Base-by-base conservation (phyloP, 306 rosid species). In the Bauhinia variegata region DNA sequence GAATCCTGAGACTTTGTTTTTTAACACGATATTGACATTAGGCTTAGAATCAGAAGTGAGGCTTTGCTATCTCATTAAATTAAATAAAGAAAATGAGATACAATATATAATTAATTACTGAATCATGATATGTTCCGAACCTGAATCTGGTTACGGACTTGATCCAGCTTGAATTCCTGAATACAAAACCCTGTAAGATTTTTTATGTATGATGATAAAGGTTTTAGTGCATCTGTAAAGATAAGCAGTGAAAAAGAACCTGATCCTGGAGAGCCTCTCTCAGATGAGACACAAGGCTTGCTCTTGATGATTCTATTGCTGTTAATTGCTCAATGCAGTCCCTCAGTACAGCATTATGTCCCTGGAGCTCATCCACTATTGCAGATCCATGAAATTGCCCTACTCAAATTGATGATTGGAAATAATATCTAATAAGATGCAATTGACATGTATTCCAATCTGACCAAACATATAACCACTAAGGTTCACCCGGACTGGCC, bases 251-350 rank as follows among this genome's bases (percentile, higher is more conserved):
- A 14, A 15, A 44, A 23, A 44, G 34, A 72, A 95, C 99, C 99
- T 95, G 97, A 83, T 95, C 96, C 67, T 77, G 86, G 57, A 95
- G 93, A 76, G 96, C 95, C 76, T 88, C 96, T 61, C 88, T 85
- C 80, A 95, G 69, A 66, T 86, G 92, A 77, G 92, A 85, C 76
- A 90, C 95, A 41, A 95, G 97, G 68, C 70, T 83, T 37, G 86
- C 82, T 82, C 97, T 90, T 7, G 95, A 82, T 38, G 96, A 83
- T 76, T 90, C 97, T 39, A 86, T 73, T 53, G 86, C 77, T 6
- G 84, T 80, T 67, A 95, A 79, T 65, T 85, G 99, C 66, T 88
- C 92, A 12, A 90, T 82, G 75, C 97, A 95, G 66, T 84, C 89
- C 80, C 78, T 83, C 33, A 95, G 72, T 43, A 82, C 46, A 16